Base-by-base conservation (phyloP, 1,139 yeast genomes). In the Hemisphaericaspora subhashii region DNA sequence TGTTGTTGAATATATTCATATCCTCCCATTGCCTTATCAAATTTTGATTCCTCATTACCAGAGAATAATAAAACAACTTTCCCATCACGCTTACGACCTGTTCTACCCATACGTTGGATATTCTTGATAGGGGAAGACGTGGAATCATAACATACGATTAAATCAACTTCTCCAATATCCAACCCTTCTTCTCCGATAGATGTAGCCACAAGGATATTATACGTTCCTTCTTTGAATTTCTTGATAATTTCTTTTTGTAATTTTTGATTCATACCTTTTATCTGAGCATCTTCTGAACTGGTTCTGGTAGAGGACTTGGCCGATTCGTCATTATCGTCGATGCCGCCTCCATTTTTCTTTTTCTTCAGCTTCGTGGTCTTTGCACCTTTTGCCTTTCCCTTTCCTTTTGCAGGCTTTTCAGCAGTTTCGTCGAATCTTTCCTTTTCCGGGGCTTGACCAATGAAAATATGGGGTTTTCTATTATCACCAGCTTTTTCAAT, bases 181-280 rank as follows among this genome's bases (percentile, higher is more conserved):
- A 94, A 72, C 37, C 99, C 99, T 69, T 94, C 99, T 59, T 94
- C 99, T 33, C 98, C 99, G 56, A 94, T 92, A 0, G 97, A 89
- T 0, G 99, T 94, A 5, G 98, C 97, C 3, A 94, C 95, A 21
- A 94, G 66, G 6, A 87, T 81, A 55, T 92, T 94, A 53, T 77
- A 78, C 1, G 62, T 67, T 5, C 95, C 96, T 1, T 61, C 51
- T 50, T 84, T 86, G 62, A 94, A 92, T 44, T 81, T 74, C 26
- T 73, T 73, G 32, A 94, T 84, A 9, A 87, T 74, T 43, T 83
- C 82, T 51, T 84, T 83, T 51, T 85, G 95, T 27, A 75, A 66
- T 45, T 79, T 81, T 54, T 85, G 94, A 37, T 73, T 80, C 92
- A 85, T 84, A 10, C 84, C 84, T 26, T 65, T 66, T 22, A 64